A percentile compares a stretch with the other conserved stretches of the same genome.
Evolutionary conservation across 192 early-diverging fungal species (phyloP).

Genomic region (Podila verticillata): DNA sequence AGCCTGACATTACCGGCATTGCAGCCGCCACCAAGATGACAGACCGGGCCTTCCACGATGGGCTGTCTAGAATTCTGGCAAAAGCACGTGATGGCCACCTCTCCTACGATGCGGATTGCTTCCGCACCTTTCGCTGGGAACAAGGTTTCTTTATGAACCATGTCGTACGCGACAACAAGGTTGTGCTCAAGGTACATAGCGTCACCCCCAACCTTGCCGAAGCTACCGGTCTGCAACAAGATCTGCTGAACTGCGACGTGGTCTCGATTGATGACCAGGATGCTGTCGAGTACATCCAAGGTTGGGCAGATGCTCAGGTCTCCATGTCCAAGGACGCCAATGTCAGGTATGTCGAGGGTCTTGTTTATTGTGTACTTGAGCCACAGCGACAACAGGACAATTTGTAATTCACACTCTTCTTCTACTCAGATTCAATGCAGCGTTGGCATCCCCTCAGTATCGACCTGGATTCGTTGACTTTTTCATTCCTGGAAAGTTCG

Average conservation of each 20-base stretch:
- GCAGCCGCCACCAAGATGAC: constrained; percentile 1
- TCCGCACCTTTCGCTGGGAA: constrained; percentile 27
- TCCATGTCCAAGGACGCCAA: constrained; percentile 30
- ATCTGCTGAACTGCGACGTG: constrained; percentile 30
- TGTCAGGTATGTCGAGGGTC: constrained; percentile 13
- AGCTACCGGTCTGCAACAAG: constrained; percentile 4
- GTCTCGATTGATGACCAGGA: constrained; percentile 15
- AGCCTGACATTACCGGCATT: background rate
- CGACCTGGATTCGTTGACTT: constrained; percentile 4
- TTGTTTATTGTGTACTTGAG: background rate
- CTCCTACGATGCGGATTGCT: constrained; percentile 43
- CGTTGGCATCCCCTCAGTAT: constrained; percentile 22
- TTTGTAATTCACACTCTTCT: background rate
- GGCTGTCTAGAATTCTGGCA: constrained; percentile 10
- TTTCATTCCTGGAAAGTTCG: constrained; percentile 30
- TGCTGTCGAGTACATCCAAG: constrained; percentile 26
- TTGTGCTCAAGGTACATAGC: constrained; percentile 26
- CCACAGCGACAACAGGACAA: background rate
- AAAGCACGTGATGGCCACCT: constrained; percentile 38
- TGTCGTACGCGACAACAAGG: constrained; percentile 24
- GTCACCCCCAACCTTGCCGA: constrained; percentile 6
- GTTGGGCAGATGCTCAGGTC: constrained; percentile 26
- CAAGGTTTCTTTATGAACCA: constrained; percentile 34
- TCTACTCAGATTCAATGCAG: constrained; percentile 24
- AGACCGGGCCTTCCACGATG: constrained; percentile 34